Evolutionary conservation across 768 basidiomycete genomes (phyloP).

Genomic region (Strobilomyces echinocephalus): DNA sequence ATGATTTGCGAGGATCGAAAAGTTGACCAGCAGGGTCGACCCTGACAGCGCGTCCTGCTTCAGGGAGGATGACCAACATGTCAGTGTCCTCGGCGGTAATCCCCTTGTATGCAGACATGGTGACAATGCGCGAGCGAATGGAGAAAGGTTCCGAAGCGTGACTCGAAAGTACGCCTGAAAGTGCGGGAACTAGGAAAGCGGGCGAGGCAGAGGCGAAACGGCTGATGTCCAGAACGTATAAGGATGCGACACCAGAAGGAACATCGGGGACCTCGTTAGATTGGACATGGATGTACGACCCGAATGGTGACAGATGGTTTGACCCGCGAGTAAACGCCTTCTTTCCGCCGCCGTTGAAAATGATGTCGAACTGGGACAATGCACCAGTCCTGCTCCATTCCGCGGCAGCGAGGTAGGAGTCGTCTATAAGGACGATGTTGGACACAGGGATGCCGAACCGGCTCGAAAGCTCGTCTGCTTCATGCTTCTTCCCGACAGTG

Average conservation of each 20-base stretch:
- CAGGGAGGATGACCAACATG: conserved; percentile 18
- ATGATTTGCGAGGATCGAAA: conserved; percentile 28
- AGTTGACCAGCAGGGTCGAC: conserved; percentile 26
- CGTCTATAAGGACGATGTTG: conserved; percentile 9
- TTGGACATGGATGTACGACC: conserved; percentile 24
- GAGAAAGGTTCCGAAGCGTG: conserved; percentile 16
- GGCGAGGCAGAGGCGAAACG: conserved; percentile 20
- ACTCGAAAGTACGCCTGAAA: conserved; percentile 17
- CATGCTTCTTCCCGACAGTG: conserved; percentile 17
- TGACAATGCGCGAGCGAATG: conserved; percentile 4
- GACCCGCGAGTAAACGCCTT: conserved; percentile 12
- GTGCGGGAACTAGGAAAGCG: conserved; percentile 12
- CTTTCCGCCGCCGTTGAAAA: conserved; percentile 22
- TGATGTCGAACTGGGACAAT: conserved; percentile 18
- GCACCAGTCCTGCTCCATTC: conserved; percentile 15
- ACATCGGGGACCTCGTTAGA: conserved; percentile 12
- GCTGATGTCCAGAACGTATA: conserved; percentile 20
- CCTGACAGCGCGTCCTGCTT: conserved; percentile 5
- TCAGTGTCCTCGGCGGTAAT: conserved; percentile 1
- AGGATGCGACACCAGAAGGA: conserved; percentile 15
- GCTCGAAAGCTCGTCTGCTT: conserved; percentile 15
- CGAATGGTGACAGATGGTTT: conserved; percentile 22
- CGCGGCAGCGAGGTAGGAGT: conserved; percentile 5
- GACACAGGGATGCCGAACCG: conserved; percentile 7
- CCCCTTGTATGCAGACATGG: conserved; percentile 10